Percentiles rank a stretch among this genome's conserved stretches.
Evolutionary conservation across 1,139 yeast species (phyloP).

Genomic region (Yamadazyma diospyri): DNA sequence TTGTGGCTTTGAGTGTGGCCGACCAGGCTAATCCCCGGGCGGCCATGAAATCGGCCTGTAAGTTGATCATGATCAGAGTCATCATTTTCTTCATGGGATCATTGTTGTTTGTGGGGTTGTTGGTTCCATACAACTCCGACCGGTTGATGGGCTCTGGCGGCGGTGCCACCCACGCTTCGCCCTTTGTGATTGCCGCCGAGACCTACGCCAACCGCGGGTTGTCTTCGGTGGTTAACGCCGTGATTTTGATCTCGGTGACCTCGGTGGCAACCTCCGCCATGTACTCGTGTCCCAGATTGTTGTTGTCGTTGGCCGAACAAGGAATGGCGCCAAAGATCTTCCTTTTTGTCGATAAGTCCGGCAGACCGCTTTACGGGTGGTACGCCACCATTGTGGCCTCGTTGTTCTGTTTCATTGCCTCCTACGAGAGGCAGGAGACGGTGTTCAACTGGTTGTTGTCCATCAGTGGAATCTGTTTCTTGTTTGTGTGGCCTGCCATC

Average conservation of each 20-base stretch:
- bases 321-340: slow-evolving; percentile 42
- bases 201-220: slow-evolving; percentile 32
- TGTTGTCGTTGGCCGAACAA: slow-evolving; percentile 42
- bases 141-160: slow-evolving; percentile 38
- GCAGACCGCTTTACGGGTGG: slow-evolving; percentile 44
- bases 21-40: slow-evolving; percentile 40
- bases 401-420: slow-evolving; percentile 33
- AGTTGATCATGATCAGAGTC: slow-evolving; percentile 38
- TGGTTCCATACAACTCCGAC: slow-evolving; percentile 39
- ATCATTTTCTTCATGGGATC: slow-evolving; percentile 40
- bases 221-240: slow-evolving; percentile 42
- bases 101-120: slow-evolving; percentile 38
- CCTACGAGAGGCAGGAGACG: slow-evolving; percentile 36
- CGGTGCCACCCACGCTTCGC: slow-evolving; percentile 38
- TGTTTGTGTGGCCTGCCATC: slow-evolving; percentile 42
- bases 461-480: slow-evolving; percentile 41
- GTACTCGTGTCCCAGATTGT: slow-evolving; percentile 43
- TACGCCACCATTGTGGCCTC: slow-evolving; percentile 30
- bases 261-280: slow-evolving; percentile 45
- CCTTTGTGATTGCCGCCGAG: slow-evolving; percentile 44
- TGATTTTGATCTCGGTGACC: slow-evolving; percentile 42
- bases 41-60: slow-evolving; percentile 41
- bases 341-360: slow-evolving; percentile 39
- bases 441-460: slow-evolving; percentile 45
- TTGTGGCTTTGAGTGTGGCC: slow-evolving; percentile 39